Conservation (phyloP, 371 early-diverging fungal genomes). For the Amoeboradix gromovi region DNA sequence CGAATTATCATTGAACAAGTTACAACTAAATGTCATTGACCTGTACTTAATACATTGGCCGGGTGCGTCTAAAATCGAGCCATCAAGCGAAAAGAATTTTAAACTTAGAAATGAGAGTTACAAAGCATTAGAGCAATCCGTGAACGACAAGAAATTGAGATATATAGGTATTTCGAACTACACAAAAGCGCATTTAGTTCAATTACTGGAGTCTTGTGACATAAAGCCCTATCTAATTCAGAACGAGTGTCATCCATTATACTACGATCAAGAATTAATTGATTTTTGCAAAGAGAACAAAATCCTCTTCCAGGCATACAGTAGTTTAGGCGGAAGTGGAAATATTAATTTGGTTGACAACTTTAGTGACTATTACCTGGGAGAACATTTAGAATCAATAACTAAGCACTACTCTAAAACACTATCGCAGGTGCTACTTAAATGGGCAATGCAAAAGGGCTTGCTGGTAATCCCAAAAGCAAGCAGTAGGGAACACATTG, state of each 20-base stretch:
- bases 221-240: constrained; percentile 40
- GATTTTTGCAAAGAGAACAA: constrained; percentile 8
- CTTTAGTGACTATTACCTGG: not conserved
- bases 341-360: not conserved
- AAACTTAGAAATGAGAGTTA: too few relatives aligned
- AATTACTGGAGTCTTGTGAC: constrained; percentile 20
- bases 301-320: constrained; percentile 9
- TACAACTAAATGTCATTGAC: constrained; percentile 41
- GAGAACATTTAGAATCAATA: not conserved
- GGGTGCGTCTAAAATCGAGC: too few relatives aligned
- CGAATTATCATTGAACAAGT: constrained; percentile 26
- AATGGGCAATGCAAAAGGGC: constrained; percentile 1
- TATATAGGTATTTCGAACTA: constrained; percentile 41
- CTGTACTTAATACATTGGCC: constrained; percentile 44
- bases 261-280: constrained; percentile 9
- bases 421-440: constrained; percentile 1
- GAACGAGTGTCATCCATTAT: constrained; percentile 28
- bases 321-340: constrained; percentile 8
- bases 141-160: constrained; percentile 16
- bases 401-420: not conserved
- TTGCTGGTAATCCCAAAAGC: too few relatives aligned
- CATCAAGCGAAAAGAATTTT: too few relatives aligned
- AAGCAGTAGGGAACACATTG: too few relatives aligned
- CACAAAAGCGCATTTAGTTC: constrained; percentile 22
- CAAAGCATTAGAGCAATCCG: constrained; percentile 12